Percentiles rank a stretch among this genome's conserved stretches.
Evolutionary conservation across 2,329 filamentous ascomycete genomes (phyloP).

Genomic region (Aurifilum marmelostoma): DNA sequence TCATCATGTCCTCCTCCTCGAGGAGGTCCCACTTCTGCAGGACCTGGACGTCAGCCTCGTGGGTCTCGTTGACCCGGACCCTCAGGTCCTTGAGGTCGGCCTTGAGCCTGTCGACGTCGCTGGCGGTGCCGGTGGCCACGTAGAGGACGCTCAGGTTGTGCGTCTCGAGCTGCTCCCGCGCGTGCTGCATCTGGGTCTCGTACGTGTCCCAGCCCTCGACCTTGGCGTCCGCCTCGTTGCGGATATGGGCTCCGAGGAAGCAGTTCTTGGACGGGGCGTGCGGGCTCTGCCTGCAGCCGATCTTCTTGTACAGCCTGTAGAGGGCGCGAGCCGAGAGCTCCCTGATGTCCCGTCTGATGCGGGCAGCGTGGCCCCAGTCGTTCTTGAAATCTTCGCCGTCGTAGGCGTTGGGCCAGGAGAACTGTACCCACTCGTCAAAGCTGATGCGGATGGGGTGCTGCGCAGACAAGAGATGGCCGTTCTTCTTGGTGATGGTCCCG

Average conservation of each 20-base stretch:
- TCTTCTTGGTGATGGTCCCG: not conserved
- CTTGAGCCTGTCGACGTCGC: conserved; percentile 21
- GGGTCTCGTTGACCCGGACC: conserved; percentile 18
- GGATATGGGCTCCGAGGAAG: conserved; percentile 28
- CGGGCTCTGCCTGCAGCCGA: conserved; percentile 21
- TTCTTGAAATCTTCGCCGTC: conserved; percentile 23
- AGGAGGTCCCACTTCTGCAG: conserved; percentile 29
- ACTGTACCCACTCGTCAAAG: conserved; percentile 26
- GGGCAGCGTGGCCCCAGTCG: conserved; percentile 24
- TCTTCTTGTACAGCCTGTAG: conserved; percentile 22
- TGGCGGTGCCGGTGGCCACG: conserved; percentile 28
- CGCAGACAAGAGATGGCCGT: not conserved
- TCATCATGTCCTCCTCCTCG: conserved; percentile 24
- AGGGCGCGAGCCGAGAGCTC: conserved; percentile 25
- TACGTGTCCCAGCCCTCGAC: conserved; percentile 25
- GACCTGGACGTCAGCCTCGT: conserved; percentile 14
- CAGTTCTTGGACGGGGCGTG: conserved; percentile 6
- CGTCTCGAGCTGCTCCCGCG: conserved; percentile 17
- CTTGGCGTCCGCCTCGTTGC: conserved; percentile 24
- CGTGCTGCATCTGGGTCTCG: conserved; percentile 13
- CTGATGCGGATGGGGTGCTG: conserved; percentile 20
- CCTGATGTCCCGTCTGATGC: conserved; percentile 19
- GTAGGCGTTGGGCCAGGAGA: conserved; percentile 25
- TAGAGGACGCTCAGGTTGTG: conserved; percentile 25
- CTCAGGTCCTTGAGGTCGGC: conserved; percentile 8